phyloP scores from a whole-genome alignment of 2,329 filamentous ascomycete species.

The Thielaviopsis punctulata region DNA sequence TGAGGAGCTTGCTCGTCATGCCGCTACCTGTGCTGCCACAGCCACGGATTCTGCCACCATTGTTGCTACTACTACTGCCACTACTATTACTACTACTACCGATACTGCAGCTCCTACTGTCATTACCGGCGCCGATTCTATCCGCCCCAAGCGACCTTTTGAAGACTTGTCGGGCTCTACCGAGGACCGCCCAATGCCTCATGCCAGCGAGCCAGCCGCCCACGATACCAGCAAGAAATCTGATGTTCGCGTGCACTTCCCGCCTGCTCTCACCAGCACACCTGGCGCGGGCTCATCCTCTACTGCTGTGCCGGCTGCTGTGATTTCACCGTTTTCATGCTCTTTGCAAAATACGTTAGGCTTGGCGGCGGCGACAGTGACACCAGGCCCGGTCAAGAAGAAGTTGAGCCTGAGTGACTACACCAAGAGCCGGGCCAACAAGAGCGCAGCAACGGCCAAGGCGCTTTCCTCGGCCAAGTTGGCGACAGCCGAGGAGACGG shows the following conservation, averaged over 20 bases:
- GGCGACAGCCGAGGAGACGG: constrained; percentile 6
- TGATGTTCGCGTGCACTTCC: constrained; percentile 37
- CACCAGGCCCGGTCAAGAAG: constrained; percentile 41
- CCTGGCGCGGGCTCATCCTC: constrained; percentile 28
- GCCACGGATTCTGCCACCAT: not conserved
- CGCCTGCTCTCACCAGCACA: constrained; percentile 29
- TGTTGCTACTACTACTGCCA: constrained; percentile 14
- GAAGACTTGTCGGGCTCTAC: not conserved
- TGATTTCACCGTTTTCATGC: constrained; percentile 34
- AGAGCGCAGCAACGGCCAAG: constrained; percentile 25
- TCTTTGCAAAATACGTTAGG: constrained; percentile 27
- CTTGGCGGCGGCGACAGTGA: constrained; percentile 25
- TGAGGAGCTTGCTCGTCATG: constrained; percentile 20
- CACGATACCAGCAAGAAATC: constrained; percentile 21
- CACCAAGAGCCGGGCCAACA: constrained; percentile 40
- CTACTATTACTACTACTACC: not conserved
- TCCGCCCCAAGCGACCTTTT: not conserved
- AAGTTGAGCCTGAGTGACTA: constrained; percentile 52
- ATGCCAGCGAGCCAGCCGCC: not conserved
- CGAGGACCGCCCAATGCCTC: not conserved
- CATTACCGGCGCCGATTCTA: constrained; percentile 1
- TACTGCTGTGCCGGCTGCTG: constrained; percentile 12
- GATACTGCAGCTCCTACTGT: constrained; percentile 2
- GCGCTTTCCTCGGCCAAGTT: constrained; percentile 11
- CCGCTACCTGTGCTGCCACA: not conserved